Base-by-base conservation (phyloP, 352 stramenopile genomes). In the Globisporangium takayamanum region DNA sequence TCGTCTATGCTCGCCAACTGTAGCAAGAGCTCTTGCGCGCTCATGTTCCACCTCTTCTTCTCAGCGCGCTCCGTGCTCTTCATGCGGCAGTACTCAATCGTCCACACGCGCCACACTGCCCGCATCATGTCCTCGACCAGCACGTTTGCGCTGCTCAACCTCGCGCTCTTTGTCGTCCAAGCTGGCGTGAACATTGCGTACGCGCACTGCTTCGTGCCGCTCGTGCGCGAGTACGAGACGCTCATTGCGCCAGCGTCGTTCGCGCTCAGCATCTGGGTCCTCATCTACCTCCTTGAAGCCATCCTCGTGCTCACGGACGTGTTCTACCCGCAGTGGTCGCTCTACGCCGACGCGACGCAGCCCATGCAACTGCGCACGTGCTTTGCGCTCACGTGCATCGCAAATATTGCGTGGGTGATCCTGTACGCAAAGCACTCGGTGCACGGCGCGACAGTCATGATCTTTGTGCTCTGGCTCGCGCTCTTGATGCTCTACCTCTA, bases 401-500 rank as follows among this genome's bases (percentile, higher is more conserved):
- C 81, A 42, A 90, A 92, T 66, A 76, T 70, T 20, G 65, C 68
- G 28, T 92, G 80, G 80, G 65, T 92, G 14, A 57, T 90, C 46
- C 55, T 89, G 45, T 88, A 70, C 52, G 74, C 74, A 1, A 76
- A 71, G 49, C 69, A 73, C n/a, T 65, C 84, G 55, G 59, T 88
- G 39, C 73, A 86, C 50, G 72, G 62, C 22, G 70, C 80, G 22
- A 87, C 76, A 1, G 67, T 86, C 22, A 46, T 82, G 58, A 87
- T 90, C 61, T 89, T 70, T 54, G 50, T 79, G 45, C 71, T 92
- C 26, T 92, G 82, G 82, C 50, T 92, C 33, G 77, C 74, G 53
- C 52, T 92, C 48, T 66, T 92, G 20, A 66, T 90, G 56, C 73
- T 92, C 33, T 92, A 92, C 65, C 60, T 88, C 8, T 90, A 88